Conservation (phyloP, 495 filamentous ascomycete species). For the Trichodelitschia bisporula region DNA sequence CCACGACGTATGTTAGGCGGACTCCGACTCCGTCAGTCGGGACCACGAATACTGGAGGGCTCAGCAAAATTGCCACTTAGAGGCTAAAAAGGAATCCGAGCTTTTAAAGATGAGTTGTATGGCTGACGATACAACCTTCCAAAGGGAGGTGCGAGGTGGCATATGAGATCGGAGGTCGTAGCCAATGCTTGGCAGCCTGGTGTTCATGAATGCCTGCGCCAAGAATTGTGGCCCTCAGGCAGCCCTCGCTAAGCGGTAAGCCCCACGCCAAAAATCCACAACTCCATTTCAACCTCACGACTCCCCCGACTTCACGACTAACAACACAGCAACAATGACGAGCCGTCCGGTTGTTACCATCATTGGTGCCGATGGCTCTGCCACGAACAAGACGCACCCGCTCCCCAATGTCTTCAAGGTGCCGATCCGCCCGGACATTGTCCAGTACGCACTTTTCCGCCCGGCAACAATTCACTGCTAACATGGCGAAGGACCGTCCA, state of each 20-base stretch:
- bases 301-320: slow-evolving; percentile 1
- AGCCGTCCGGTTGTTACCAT: slow-evolving; percentile 88
- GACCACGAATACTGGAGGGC: too few relatives aligned
- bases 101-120: too few relatives aligned
- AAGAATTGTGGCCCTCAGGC: too few relatives aligned
- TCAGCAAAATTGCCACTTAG: too few relatives aligned
- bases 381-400: slow-evolving; percentile 64
- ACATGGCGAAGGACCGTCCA: slow-evolving; percentile 45
- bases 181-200: too few relatives aligned
- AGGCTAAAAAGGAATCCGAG: too few relatives aligned
- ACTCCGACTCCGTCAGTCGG: too few relatives aligned
- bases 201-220: too few relatives aligned
- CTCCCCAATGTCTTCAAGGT: slow-evolving; percentile 85
- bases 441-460: slow-evolving; percentile 38
- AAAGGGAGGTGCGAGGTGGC: too few relatives aligned
- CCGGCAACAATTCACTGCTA: slow-evolving; percentile 12
- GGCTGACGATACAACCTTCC: too few relatives aligned
- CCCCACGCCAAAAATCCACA: slow-evolving; percentile 1
- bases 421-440: slow-evolving; percentile 95
- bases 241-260: background rate
- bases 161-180: too few relatives aligned
- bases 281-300: background rate
- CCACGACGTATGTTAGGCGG: too few relatives aligned
- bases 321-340: slow-evolving; percentile 48
- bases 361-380: slow-evolving; percentile 72